These are phyloP conservation scores for Solanum microdontum DNA, from an alignment of 257 asterid genomes.

Conservation along the genomic window DNA sequence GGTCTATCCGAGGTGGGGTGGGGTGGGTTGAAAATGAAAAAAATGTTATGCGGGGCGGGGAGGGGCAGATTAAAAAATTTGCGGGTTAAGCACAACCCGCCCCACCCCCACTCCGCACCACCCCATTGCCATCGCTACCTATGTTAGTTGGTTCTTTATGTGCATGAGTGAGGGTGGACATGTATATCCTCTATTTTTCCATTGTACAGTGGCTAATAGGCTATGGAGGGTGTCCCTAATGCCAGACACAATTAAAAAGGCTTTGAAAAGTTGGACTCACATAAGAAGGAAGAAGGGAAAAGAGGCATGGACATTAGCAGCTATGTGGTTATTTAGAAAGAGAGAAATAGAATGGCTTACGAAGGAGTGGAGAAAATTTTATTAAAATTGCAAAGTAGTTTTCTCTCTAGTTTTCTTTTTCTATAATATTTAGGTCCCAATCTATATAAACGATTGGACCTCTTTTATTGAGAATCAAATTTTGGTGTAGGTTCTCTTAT, in stretches of 20 bases:
- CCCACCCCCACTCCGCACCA: no score
- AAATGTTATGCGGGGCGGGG: no score
- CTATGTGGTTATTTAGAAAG: not conserved
- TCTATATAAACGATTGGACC: not conserved
- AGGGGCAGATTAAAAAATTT: no score
- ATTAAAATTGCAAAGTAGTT: no score
- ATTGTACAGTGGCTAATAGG: not conserved
- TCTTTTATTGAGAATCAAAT: not conserved
- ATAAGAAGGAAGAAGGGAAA: not conserved
- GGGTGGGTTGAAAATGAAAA: no score
- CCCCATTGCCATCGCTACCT: no score
- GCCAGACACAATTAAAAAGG: not conserved
- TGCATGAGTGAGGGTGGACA: no score
- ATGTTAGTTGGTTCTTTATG: no score
- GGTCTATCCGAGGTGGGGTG: no score
- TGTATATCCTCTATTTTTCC: not conserved
- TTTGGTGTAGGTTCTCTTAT: not conserved
- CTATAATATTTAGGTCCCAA: not conserved
- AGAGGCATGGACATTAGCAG: not conserved
- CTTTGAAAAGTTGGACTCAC: not conserved
- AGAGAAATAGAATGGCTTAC: not conserved
- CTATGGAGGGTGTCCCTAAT: not conserved
- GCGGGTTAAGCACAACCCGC: no score
- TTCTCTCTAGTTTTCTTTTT: not conserved
- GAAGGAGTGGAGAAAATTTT: not conserved